Evolutionary conservation across 768 basidiomycete species (phyloP), one percentile per base, ranked within the genome.

Genomic region (Fomitopsis serialis): DNA sequence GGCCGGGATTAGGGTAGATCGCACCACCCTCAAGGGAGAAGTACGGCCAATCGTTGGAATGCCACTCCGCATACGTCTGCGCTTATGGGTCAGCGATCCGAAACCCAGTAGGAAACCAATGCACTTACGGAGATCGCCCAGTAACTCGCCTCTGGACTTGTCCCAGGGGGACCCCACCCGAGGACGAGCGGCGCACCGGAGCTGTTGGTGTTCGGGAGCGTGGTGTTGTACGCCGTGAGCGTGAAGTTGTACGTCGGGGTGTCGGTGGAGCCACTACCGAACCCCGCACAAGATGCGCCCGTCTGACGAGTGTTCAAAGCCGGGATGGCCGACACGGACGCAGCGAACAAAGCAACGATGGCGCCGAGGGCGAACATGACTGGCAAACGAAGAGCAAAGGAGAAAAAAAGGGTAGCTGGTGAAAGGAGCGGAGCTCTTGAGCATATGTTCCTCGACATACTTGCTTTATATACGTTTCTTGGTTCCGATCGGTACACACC

Each of bases 171-270:
- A 5, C 54, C 62, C 66, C 71, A 29, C 68, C 70, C 54, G 72
- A 77, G 68, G 21, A 79, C 78, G 40, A 79, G 60, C 9, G 78
- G 78, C 2, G 62, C 72, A 0, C 78, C 78, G 1, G 75, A 79
- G 22, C 53, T 52, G 59, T 78, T 78, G 3, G 69, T 57, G 55
- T 79, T 78, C 5, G 44, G 44, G 5, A 29, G 27, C 2, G 75
- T 71, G 12, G 64, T 59, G 58, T 78, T 78, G n/a, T 24, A 19
- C 6, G 78, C 79, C 24, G 74, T 66, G 36, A 81, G 69, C 8
- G 74, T 78, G 64, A 80, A 77, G 57, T 73, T 73, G 57, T 68
- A 49, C 55, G 65, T 68, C 19, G 69, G 54, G 25, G 48, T 56
- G 50, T 60, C 63, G 50, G 61, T 60, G 21, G 54, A 58, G 36